Percentiles rank a stretch among this genome's conserved stretches.
Evolutionary conservation across 345 rosid genomes (phyloP).

Genomic region (Microcos paniculata): DNA sequence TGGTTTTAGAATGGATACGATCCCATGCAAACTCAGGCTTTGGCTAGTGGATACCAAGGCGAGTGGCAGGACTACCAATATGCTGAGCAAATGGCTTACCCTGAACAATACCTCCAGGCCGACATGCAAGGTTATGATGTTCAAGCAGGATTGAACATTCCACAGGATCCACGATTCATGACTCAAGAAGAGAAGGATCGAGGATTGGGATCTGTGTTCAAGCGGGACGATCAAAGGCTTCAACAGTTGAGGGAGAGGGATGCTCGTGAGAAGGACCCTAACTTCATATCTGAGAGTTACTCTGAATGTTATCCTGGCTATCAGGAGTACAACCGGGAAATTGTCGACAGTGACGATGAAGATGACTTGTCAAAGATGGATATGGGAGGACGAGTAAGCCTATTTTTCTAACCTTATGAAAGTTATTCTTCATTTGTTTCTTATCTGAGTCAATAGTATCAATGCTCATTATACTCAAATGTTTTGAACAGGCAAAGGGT

Average conservation of each 20-base stretch:
- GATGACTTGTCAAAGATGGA: conserved; percentile 96
- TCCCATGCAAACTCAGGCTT: conserved; percentile 67
- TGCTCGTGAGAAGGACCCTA: conserved; percentile 92
- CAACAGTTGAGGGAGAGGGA: conserved; percentile 89
- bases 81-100: conserved; percentile 77
- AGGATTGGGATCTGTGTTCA: conserved; percentile 96
- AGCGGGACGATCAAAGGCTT: conserved; percentile 96
- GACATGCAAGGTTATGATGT: conserved; percentile 60
- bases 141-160: conserved; percentile 43
- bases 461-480: not conserved
- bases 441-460: not conserved
- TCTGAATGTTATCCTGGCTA: conserved; percentile 99
- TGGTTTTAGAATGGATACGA: conserved; percentile 71
- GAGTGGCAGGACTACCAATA: conserved; percentile 96
- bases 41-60: conserved; percentile 71
- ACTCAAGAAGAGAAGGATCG: conserved; percentile 98
- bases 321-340: conserved; percentile 93
- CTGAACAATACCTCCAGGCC: conserved; percentile 78
- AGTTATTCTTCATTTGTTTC: not conserved
- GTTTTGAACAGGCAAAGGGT: conserved; percentile 75
- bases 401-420: not conserved
- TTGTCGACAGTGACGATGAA: conserved; percentile 92
- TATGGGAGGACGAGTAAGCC: conserved; percentile 94
- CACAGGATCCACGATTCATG: conserved; percentile 84
- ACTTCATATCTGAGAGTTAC: conserved; percentile 89